A percentile compares a stretch with the other conserved stretches of the same genome.
Conservation (phyloP, 768 basidiomycete species). For the Trametes villosa region DNA sequence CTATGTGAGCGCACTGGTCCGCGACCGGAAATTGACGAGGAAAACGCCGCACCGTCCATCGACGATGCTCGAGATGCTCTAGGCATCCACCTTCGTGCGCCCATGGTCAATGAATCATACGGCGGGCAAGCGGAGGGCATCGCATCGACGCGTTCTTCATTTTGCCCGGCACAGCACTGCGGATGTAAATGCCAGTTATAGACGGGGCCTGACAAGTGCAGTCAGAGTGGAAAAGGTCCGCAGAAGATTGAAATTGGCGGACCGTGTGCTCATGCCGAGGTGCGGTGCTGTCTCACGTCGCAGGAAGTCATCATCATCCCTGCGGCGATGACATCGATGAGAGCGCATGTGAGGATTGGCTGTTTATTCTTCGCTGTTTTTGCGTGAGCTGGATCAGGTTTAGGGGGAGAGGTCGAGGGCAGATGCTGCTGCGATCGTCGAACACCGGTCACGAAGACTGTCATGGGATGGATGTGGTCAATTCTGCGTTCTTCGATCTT, state of each 20-base stretch:
- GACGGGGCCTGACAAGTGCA: too few relatives aligned
- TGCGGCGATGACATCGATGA: neutral
- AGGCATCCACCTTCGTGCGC: too few relatives aligned
- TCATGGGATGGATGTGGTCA: neutral
- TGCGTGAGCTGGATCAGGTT: neutral
- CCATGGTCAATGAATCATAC: too few relatives aligned
- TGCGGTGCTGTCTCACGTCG: neutral
- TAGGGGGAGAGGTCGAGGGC: neutral
- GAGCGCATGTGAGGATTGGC: neutral
- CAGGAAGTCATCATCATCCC: neutral
- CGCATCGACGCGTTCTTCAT: too few relatives aligned
- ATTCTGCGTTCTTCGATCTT: neutral
- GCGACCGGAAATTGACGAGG: too few relatives aligned
- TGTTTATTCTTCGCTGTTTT: neutral
- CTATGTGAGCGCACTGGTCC: too few relatives aligned
- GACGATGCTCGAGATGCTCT: too few relatives aligned
- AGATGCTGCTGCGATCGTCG: neutral
- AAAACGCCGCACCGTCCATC: too few relatives aligned
- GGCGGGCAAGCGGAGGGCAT: too few relatives aligned
- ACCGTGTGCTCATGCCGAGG: neutral
- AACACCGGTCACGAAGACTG: neutral
- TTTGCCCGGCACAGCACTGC: too few relatives aligned
- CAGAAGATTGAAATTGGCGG: neutral
- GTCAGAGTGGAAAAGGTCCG: too few relatives aligned
- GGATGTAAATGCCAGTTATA: too few relatives aligned